Percentiles rank a stretch among this genome's conserved stretches.
These are phyloP conservation scores for Penicillium parvum DNA, from an alignment of 495 filamentous ascomycete genomes.

Conservation along the genomic window DNA sequence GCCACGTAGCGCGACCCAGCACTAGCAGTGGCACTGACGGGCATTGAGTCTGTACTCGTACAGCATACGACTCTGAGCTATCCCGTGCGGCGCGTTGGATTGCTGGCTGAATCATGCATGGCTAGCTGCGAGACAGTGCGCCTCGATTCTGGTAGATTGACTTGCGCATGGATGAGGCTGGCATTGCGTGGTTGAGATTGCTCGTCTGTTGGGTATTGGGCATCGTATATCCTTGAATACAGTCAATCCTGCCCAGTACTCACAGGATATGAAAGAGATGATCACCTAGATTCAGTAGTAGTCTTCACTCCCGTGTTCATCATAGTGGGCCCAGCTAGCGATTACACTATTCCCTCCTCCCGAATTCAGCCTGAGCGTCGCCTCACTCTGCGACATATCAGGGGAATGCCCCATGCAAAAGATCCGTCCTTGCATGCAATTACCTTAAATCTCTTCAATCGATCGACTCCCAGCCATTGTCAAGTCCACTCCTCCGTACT, in stretches of 20 bases:
- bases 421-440: conserved; percentile 4
- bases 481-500: not conserved
- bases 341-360: conserved; percentile 3
- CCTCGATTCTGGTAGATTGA: not conserved
- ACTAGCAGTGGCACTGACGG: no score
- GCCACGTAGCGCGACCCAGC: conserved; percentile 29
- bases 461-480: not conserved
- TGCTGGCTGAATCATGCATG: not conserved
- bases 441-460: not conserved
- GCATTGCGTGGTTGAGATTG: not conserved
- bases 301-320: no score
- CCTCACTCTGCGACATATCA: conserved; percentile 13
- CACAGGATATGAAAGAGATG: no score
- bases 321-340: not conserved
- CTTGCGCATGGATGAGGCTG: conserved; percentile 1
- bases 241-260: no score
- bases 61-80: no score
- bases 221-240: not conserved
- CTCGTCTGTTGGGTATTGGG: not conserved
- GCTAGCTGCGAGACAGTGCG: conserved; percentile 10
- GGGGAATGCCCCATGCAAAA: conserved; percentile 8
- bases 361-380: conserved; percentile 1
- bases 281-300: no score
- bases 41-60: no score
- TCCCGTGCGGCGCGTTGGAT: no score